Evolutionary conservation across 257 asterid species (phyloP).

Genomic region (Jacaranda copaia): DNA sequence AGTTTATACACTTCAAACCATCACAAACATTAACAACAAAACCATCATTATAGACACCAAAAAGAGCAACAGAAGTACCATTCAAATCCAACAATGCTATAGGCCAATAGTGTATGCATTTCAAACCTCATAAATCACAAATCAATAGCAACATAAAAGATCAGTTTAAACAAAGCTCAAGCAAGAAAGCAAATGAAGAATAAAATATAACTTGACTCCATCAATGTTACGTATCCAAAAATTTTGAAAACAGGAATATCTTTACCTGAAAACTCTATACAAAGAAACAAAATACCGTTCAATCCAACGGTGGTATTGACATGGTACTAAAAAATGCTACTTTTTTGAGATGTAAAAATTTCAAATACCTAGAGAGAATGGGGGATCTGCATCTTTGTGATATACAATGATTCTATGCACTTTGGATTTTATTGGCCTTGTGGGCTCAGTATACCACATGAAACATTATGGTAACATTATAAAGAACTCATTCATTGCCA

Average conservation of each 20-base stretch:
- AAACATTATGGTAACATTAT: too few relatives aligned
- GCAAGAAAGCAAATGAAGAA: not conserved
- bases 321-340: too few relatives aligned
- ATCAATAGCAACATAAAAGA: not conserved
- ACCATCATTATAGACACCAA: not conserved
- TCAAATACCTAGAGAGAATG: too few relatives aligned
- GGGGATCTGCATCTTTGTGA: too few relatives aligned
- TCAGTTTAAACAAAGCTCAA: not conserved
- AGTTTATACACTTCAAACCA: conserved; percentile 73
- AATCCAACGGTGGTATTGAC: too few relatives aligned
- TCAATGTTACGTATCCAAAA: not conserved
- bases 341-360: too few relatives aligned
- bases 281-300: not conserved
- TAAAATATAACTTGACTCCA: not conserved
- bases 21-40: conserved; percentile 28
- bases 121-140: conserved; percentile 22
- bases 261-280: not conserved
- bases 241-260: too few relatives aligned
- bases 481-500: too few relatives aligned
- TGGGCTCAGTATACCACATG: too few relatives aligned
- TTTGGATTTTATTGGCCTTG: too few relatives aligned
- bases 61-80: not conserved
- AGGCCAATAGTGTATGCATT: conserved; percentile 72
- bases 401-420: too few relatives aligned
- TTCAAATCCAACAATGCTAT: not conserved